These are phyloP conservation scores for Zasmidium cellare DNA, from an alignment of 2,329 filamentous ascomycete genomes.

Conservation along the genomic window DNA sequence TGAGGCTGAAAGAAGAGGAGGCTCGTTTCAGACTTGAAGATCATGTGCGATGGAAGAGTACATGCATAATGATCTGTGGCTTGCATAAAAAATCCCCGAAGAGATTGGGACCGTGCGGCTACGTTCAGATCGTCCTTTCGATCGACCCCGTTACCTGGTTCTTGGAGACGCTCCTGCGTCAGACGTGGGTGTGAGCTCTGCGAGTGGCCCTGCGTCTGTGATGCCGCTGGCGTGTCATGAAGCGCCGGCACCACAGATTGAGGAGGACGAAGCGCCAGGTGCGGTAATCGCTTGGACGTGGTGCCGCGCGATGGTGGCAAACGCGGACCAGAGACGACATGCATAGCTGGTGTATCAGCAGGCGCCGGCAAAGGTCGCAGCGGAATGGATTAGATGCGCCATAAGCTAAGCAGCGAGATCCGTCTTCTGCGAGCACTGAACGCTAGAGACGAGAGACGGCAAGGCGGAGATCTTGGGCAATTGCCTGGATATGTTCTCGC, in stretches of 20 bases:
- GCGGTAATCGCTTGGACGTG: background rate
- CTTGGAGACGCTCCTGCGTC: background rate
- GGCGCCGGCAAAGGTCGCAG: background rate
- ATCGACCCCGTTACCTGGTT: background rate
- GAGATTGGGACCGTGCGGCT: background rate
- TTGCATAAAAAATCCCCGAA: background rate
- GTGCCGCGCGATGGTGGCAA: background rate
- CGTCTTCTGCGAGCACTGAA: too few relatives aligned
- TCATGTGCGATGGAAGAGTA: background rate
- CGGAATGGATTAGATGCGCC: too few relatives aligned
- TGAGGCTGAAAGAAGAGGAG: conserved; percentile 55
- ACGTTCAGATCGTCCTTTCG: background rate
- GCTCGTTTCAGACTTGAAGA: conserved; percentile 16
- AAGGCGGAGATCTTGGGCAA: too few relatives aligned
- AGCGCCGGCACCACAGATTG: background rate
- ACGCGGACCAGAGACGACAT: background rate
- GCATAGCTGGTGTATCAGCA: background rate
- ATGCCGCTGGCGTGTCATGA: background rate
- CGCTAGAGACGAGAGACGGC: too few relatives aligned
- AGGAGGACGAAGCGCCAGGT: background rate
- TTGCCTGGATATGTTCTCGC: too few relatives aligned
- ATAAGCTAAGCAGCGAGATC: too few relatives aligned
- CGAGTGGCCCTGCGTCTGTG: too few relatives aligned
- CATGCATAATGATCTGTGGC: background rate
- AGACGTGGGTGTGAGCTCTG: too few relatives aligned